These are phyloP conservation scores for Sporothrix pseudoabietina DNA, from an alignment of 2,329 filamentous ascomycete genomes.

Conservation along the genomic window DNA sequence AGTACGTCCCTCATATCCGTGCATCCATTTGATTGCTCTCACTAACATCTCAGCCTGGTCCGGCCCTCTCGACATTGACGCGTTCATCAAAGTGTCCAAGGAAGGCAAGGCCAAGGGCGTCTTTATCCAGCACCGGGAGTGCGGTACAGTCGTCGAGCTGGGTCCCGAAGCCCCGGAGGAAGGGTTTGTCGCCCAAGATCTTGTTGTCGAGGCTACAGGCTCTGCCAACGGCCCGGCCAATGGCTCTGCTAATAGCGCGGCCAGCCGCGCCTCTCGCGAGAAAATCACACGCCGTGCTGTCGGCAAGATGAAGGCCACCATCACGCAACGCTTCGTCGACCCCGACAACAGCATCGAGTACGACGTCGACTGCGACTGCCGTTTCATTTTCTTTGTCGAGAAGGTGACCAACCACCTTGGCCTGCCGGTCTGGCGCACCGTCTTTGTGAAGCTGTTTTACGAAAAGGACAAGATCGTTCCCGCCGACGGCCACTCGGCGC, in stretches of 20 bases:
- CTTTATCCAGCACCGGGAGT: conserved; percentile 61
- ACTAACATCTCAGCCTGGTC: conserved; percentile 48
- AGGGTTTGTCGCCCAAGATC: conserved; percentile 18
- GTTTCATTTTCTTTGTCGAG: conserved; percentile 53
- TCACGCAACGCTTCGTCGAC: conserved; percentile 52
- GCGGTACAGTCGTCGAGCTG: conserved; percentile 32
- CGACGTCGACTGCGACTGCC: conserved; percentile 55
- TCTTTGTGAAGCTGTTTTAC: conserved; percentile 53
- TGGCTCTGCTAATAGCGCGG: neutral
- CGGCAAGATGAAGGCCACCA: conserved; percentile 47
- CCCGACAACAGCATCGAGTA: conserved; percentile 43
- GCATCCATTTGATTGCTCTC: conserved; percentile 1
- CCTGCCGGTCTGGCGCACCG: conserved; percentile 43
- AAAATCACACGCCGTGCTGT: conserved; percentile 49
- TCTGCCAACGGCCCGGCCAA: conserved; percentile 38
- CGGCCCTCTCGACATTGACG: conserved; percentile 46
- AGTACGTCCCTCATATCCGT: conserved; percentile 43
- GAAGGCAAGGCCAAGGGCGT: conserved; percentile 53
- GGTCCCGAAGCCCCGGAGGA: conserved; percentile 33
- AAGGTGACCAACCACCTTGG: conserved; percentile 30
- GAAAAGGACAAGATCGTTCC: conserved; percentile 55
- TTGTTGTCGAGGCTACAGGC: neutral
- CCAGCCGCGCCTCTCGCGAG: neutral
- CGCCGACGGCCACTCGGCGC: conserved; percentile 47
- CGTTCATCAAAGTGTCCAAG: conserved; percentile 55